Conservation (phyloP, 176 grass and related monocot species). For the Bolboschoenus planiculmis region DNA sequence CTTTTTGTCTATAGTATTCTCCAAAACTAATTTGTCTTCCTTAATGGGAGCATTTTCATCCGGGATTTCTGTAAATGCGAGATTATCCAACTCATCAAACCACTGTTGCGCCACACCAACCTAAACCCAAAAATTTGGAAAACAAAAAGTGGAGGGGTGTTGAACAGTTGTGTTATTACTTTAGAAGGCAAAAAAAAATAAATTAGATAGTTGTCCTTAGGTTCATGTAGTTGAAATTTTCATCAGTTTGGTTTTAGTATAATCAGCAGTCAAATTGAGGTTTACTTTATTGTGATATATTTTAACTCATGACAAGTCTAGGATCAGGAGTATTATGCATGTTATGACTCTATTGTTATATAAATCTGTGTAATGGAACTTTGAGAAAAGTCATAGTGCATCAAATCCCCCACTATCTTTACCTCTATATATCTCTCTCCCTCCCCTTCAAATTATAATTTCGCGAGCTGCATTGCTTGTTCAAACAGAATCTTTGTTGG, state of each 20-base stretch:
- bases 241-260: not conserved
- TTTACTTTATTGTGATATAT: not conserved
- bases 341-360: not conserved
- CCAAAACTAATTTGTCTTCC: constrained; percentile 26
- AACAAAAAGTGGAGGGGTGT: not conserved
- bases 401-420: not conserved
- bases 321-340: not conserved
- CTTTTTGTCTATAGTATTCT: constrained; percentile 39
- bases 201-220: not conserved
- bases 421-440: not conserved
- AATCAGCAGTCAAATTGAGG: not conserved
- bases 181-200: not conserved
- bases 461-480: not conserved
- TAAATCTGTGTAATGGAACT: not conserved
- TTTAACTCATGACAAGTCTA: not conserved
- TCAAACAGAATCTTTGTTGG: not conserved
- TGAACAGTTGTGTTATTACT: not conserved
- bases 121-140: constrained; percentile 20
- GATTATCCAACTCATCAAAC: constrained; percentile 93
- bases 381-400: not conserved
- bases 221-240: not conserved
- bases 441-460: not conserved
- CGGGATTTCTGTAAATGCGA: constrained; percentile 51
- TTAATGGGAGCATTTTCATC: constrained; percentile 31
- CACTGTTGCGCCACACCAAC: constrained; percentile 82